Conservation (phyloP, 1,284 basidiomycete species). For the Heterobasidion irregulare region DNA sequence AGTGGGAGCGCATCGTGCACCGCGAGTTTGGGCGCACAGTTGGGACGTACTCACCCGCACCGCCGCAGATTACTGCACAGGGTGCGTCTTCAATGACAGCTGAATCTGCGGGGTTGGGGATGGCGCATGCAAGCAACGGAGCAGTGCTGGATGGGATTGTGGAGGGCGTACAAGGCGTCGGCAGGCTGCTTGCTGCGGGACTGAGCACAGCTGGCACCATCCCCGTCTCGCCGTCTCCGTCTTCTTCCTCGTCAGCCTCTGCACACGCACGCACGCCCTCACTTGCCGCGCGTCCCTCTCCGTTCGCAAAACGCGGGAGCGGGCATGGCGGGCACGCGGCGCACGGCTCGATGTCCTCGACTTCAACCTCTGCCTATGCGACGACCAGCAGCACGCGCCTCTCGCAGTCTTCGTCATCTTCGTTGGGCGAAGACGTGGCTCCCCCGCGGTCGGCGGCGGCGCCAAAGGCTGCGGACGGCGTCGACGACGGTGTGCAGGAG, state of each 20-base stretch:
- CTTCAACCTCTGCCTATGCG: constrained; percentile 15
- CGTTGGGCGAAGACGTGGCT: constrained; percentile 9
- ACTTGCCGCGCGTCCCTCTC: background rate
- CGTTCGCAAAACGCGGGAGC: constrained; percentile 5
- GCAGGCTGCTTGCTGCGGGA: constrained; percentile 39
- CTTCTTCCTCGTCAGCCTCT: constrained; percentile 8
- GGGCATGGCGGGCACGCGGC: background rate
- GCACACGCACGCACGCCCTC: background rate
- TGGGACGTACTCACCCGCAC: constrained; percentile 3
- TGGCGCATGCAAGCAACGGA: background rate
- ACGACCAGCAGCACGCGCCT: constrained; percentile 23
- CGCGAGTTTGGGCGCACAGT: constrained; percentile 38
- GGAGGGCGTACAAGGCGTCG: constrained; percentile 63
- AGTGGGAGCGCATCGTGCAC: constrained; percentile 72
- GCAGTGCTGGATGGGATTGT: constrained; percentile 48
- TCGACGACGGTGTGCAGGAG: constrained; percentile 12
- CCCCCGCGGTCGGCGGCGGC: too few species aligned
- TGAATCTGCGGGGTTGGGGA: background rate
- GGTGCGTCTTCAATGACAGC: constrained; percentile 1
- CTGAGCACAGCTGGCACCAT: constrained; percentile 22
- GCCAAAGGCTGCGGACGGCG: constrained; percentile 15
- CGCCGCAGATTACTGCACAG: background rate
- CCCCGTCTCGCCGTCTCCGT: constrained; percentile 10
- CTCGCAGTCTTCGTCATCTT: constrained; percentile 35
- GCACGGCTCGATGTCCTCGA: constrained; percentile 19